These are phyloP conservation scores for Leishmania tropica DNA, from an alignment of 208 protist species.

Conservation along the genomic window DNA sequence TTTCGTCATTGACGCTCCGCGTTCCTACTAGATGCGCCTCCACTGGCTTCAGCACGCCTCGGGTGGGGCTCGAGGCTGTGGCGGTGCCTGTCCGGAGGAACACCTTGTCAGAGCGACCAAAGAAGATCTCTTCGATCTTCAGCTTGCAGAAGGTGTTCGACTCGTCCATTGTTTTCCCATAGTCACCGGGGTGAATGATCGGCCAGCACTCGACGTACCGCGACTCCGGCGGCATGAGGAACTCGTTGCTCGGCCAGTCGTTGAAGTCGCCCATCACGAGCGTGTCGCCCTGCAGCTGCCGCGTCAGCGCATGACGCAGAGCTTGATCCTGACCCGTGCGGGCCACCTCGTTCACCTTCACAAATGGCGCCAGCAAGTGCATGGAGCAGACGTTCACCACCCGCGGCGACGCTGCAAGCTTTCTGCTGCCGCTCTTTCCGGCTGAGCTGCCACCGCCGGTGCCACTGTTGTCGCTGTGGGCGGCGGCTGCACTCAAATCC, in stretches of 20 bases:
- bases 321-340: conserved; percentile 76
- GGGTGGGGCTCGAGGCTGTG: background rate
- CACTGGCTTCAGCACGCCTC: conserved; percentile 46
- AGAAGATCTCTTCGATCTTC: conserved; percentile 93
- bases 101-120: conserved; percentile 88
- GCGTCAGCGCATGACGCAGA: conserved; percentile 61
- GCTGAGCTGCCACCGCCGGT: background rate
- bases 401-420: background rate
- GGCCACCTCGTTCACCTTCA: conserved; percentile 65
- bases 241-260: conserved; percentile 89
- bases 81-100: conserved; percentile 59
- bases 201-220: conserved; percentile 87
- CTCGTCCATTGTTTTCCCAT: conserved; percentile 92
- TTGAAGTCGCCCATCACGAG: conserved; percentile 93
- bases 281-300: conserved; percentile 54
- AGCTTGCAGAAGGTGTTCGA: conserved; percentile 92
- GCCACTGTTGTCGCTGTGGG: background rate
- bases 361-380: conserved; percentile 88
- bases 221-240: conserved; percentile 78
- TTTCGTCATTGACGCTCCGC: conserved; percentile 84
- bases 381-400: conserved; percentile 31
- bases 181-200: conserved; percentile 56
- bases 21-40: conserved; percentile 85
- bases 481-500: conserved; percentile 15
- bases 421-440: background rate